Percentiles rank a stretch among this genome's conserved stretches.
phyloP scores from a whole-genome alignment of 352 stramenopile genomes.

The Phytophthora pisi region DNA sequence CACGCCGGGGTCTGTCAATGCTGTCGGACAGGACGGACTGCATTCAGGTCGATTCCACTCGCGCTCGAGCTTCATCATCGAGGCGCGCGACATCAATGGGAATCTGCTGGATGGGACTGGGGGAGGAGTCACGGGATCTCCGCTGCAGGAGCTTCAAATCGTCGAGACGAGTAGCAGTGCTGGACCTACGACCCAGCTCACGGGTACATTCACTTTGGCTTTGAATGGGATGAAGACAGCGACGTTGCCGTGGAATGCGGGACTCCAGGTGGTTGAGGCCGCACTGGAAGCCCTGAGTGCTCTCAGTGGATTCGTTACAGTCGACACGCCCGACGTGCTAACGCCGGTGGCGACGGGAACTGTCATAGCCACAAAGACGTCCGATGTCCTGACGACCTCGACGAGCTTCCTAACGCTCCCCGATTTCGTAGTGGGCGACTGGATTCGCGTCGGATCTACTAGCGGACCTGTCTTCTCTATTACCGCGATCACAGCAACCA shows the following conservation, averaged over 20 bases:
- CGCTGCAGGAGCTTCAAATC: constrained; percentile 91
- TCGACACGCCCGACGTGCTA: constrained; percentile 90
- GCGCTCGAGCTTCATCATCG: constrained; percentile 89
- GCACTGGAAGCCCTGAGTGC: constrained; percentile 79
- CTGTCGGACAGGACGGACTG: constrained; percentile 62
- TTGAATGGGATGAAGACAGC: constrained; percentile 70
- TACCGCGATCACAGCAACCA: constrained; percentile 55
- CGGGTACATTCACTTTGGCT: constrained; percentile 78
- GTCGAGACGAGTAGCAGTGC: constrained; percentile 79
- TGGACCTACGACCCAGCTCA: constrained; percentile 42
- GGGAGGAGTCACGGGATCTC: constrained; percentile 53
- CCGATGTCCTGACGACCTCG: constrained; percentile 65
- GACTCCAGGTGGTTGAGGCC: constrained; percentile 76
- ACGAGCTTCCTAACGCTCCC: constrained; percentile 51
- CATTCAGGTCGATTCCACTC: constrained; percentile 74
- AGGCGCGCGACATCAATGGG: constrained; percentile 89
- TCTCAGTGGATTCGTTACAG: constrained; percentile 82
- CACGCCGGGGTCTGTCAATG: constrained; percentile 65
- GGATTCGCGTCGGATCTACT: constrained; percentile 89
- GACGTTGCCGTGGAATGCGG: constrained; percentile 67
- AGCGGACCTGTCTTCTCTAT: constrained; percentile 90
- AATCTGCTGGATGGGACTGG: constrained; percentile 91
- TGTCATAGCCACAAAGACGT: constrained; percentile 81
- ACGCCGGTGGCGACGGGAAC: constrained; percentile 58
- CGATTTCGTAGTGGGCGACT: constrained; percentile 87